phyloP scores from a whole-genome alignment of 495 filamentous ascomycete species.

The Neurospora sp. region DNA sequence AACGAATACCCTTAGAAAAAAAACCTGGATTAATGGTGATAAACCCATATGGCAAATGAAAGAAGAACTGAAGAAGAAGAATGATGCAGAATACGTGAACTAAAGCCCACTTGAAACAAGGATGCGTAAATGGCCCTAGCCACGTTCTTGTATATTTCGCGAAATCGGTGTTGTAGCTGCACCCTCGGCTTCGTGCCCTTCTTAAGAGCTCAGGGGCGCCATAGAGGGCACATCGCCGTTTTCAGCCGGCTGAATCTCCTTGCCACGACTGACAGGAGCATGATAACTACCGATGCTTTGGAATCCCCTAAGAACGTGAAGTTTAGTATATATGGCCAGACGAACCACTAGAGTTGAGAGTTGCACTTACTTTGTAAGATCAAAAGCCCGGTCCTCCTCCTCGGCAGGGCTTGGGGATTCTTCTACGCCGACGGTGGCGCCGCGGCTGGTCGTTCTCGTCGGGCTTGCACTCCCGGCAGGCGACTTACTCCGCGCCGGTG shows the following conservation, averaged over 20 bases:
- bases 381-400: conserved; percentile 26
- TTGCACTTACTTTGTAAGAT: conserved; percentile 26
- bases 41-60: neutral
- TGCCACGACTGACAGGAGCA: conserved; percentile 22
- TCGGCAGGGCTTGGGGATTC: conserved; percentile 1
- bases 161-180: neutral
- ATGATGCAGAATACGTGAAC: neutral
- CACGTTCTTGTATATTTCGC: neutral
- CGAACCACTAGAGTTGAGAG: neutral
- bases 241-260: conserved; percentile 16
- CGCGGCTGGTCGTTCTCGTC: conserved; percentile 11
- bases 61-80: neutral
- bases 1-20: neutral
- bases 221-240: neutral
- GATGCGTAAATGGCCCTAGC: neutral
- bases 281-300: conserved; percentile 33
- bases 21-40: neutral
- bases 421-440: neutral
- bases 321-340: conserved; percentile 1
- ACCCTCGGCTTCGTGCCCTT: neutral
- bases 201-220: neutral
- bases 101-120: neutral
- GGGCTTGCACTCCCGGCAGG: conserved; percentile 18
- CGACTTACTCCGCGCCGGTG: conserved; percentile 33
- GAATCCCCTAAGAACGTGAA: conserved; percentile 19